Evolutionary conservation across 352 stramenopile genomes (phyloP).

Genomic region (Discostella stelligera): DNA sequence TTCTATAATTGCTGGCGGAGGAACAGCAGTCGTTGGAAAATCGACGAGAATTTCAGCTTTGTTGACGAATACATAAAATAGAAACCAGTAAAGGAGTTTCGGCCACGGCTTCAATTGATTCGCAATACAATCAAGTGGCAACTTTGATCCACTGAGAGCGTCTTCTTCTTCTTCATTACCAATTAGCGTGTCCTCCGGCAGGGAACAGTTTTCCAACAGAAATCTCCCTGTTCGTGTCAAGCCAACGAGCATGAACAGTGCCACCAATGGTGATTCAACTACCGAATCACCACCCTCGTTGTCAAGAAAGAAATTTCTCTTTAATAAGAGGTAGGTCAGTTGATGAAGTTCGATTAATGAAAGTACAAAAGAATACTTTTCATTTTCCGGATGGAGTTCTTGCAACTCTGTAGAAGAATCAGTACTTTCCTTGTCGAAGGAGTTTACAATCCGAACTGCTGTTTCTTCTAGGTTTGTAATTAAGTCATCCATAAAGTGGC

Average conservation of each 20-base stretch:
- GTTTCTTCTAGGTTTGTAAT: constrained; percentile 29
- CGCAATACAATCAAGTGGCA: constrained; percentile 71
- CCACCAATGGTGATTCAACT: constrained; percentile 53
- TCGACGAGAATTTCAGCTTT: constrained; percentile 78
- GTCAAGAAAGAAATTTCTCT: constrained; percentile 54
- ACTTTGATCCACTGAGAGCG: constrained; percentile 19
- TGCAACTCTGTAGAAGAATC: constrained; percentile 7
- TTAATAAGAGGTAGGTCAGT: constrained; percentile 62
- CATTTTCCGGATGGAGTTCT: not conserved
- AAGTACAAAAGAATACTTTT: constrained; percentile 60
- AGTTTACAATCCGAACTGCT: constrained; percentile 43
- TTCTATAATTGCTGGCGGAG: constrained; percentile 60
- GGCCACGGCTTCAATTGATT: constrained; percentile 60
- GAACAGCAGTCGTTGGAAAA: constrained; percentile 73
- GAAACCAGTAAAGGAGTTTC: constrained; percentile 76
- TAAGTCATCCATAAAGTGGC: constrained; percentile 28
- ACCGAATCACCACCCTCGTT: constrained; percentile 19
- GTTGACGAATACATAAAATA: constrained; percentile 65
- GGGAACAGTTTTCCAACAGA: constrained; percentile 69
- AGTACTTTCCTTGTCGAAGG: constrained; percentile 12
- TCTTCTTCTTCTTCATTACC: constrained; percentile 15
- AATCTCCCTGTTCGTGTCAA: constrained; percentile 56
- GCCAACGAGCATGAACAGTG: constrained; percentile 69
- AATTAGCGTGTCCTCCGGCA: constrained; percentile 28
- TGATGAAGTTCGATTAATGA: constrained; percentile 69